Conservation (phyloP, 352 stramenopile species). For the Phytophthora foliorum region DNA sequence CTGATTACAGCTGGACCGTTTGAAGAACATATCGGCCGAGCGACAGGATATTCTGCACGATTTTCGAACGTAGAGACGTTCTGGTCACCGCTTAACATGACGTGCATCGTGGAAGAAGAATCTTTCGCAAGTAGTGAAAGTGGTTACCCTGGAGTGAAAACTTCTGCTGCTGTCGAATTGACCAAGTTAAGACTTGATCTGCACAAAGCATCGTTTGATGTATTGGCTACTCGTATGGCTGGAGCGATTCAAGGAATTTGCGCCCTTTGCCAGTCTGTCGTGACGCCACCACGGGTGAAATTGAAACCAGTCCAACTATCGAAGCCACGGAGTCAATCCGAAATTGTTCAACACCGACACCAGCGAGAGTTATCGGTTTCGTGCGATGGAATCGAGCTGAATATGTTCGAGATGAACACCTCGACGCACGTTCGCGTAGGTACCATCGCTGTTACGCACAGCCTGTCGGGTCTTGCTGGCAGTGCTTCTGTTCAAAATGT, state of each 20-base stretch:
- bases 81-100: constrained; percentile 61
- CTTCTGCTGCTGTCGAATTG: constrained; percentile 23
- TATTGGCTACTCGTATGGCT: constrained; percentile 22
- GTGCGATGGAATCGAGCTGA: constrained; percentile 72
- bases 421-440: constrained; percentile 76
- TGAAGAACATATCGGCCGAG: constrained; percentile 40
- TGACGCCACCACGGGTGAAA: not conserved
- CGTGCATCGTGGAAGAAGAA: constrained; percentile 51
- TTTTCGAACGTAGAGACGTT: constrained; percentile 46
- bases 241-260: constrained; percentile 23
- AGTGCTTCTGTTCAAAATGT: constrained; percentile 72
- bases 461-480: constrained; percentile 31
- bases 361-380: constrained; percentile 43
- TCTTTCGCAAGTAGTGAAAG: constrained; percentile 3
- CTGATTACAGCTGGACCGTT: constrained; percentile 34
- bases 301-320: constrained; percentile 13
- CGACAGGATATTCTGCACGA: constrained; percentile 13
- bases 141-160: not conserved
- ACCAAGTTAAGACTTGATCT: constrained; percentile 49
- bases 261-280: constrained; percentile 21
- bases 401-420: constrained; percentile 28
- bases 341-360: not conserved
- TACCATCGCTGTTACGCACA: constrained; percentile 46
- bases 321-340: constrained; percentile 1
- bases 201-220: constrained; percentile 36